These are phyloP conservation scores for Macrolepiota fuliginosa DNA, from an alignment of 768 basidiomycete species.

Conservation along the genomic window DNA sequence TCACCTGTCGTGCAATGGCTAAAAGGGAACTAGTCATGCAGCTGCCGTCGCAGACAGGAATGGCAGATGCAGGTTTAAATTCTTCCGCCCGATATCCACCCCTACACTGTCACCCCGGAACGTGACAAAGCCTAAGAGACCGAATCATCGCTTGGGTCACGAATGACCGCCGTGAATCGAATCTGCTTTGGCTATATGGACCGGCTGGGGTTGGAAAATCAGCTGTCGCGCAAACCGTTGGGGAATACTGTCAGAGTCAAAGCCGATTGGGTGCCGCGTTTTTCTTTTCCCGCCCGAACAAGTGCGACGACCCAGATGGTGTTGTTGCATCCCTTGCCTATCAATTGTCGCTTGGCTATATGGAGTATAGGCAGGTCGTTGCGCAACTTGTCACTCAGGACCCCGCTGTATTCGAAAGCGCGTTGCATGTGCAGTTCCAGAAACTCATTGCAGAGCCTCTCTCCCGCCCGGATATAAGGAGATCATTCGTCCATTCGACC, in stretches of 20 bases:
- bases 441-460: background rate
- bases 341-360: background rate
- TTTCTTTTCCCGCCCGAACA: background rate
- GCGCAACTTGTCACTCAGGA: background rate
- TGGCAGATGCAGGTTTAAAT: background rate
- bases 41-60: background rate
- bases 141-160: background rate
- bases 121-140: background rate
- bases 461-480: background rate
- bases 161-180: background rate
- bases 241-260: background rate
- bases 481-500: background rate
- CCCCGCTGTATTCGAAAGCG: background rate
- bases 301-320: background rate
- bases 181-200: background rate
- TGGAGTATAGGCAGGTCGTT: background rate
- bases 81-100: background rate
- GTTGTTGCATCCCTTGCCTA: slow-evolving; percentile 1
- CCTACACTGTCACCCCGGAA: background rate
- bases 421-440: background rate
- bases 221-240: slow-evolving; percentile 3
- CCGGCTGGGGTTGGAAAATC: slow-evolving; percentile 7
- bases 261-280: slow-evolving; percentile 3
- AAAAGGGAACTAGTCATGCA: background rate
- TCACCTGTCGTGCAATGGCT: background rate